Conservation (phyloP, 805 yeast genomes). For the Kodamaea nitidulidarum region DNA sequence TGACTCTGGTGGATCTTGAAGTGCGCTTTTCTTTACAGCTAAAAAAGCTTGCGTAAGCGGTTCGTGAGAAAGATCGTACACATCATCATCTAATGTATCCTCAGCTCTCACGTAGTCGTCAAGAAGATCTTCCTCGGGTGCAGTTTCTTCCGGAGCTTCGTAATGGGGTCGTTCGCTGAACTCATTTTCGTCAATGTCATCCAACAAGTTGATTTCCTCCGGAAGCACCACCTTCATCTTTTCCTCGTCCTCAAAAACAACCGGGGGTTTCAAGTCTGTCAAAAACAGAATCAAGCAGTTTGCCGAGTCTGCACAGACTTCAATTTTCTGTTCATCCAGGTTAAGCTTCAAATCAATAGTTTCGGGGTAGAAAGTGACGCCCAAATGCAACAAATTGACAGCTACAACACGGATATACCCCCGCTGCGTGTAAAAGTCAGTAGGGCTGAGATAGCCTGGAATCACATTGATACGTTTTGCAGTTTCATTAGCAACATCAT, state of each 20-base stretch:
- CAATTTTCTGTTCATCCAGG: slow-evolving; percentile 46
- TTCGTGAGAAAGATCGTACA: too few species aligned
- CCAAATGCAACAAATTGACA: slow-evolving; percentile 36
- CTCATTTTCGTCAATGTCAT: slow-evolving; percentile 28
- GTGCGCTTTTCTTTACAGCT: too few species aligned
- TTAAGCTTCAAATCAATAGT: slow-evolving; percentile 44
- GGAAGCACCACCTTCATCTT: slow-evolving; percentile 46
- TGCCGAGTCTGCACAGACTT: slow-evolving; percentile 80
- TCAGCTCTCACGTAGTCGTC: background rate
- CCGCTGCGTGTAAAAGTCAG: slow-evolving; percentile 34
- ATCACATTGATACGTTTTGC: slow-evolving; percentile 1
- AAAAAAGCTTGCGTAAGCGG: too few species aligned
- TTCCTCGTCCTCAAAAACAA: slow-evolving; percentile 54
- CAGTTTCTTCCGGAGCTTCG: too few species aligned
- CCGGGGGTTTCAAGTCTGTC: slow-evolving; percentile 69
- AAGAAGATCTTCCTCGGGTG: too few species aligned
- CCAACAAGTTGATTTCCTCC: slow-evolving; percentile 36
- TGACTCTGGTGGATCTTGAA: too few species aligned
- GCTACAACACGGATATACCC: slow-evolving; percentile 57
- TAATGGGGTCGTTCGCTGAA: slow-evolving; percentile 3
- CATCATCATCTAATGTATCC: background rate
- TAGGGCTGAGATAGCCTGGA: slow-evolving; percentile 24
- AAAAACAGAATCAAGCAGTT: slow-evolving; percentile 65
- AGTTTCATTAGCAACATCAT: slow-evolving; percentile 41
- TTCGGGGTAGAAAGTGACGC: slow-evolving; percentile 25